Conservation (phyloP, 208 protist species). For the Leishmania braziliensis region DNA sequence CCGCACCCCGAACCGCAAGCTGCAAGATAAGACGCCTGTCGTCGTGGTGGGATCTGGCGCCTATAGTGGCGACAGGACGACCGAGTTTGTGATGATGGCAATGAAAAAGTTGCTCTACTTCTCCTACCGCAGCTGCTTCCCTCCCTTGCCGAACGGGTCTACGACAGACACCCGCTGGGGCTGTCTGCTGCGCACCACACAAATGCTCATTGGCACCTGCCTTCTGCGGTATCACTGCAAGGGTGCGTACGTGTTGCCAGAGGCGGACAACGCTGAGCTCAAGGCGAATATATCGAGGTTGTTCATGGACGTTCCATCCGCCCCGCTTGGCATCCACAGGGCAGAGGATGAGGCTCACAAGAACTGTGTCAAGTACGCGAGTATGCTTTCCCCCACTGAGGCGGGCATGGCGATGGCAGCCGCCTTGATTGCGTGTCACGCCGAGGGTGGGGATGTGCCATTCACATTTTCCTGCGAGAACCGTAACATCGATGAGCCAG, state of each 20-base stretch:
- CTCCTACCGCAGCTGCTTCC: slow-evolving; percentile 81
- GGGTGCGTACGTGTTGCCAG: slow-evolving; percentile 20
- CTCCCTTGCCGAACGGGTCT: slow-evolving; percentile 53
- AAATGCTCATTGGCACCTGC: slow-evolving; percentile 3
- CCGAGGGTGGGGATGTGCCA: slow-evolving; percentile 31
- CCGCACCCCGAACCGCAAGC: slow-evolving; percentile 10
- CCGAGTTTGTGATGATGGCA: slow-evolving; percentile 30
- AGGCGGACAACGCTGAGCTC: slow-evolving; percentile 18
- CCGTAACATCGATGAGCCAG: slow-evolving; percentile 31
- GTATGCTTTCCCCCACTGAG: slow-evolving; percentile 64
- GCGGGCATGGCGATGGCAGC: slow-evolving; percentile 37
- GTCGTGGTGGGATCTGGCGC: slow-evolving; percentile 41
- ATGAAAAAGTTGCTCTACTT: slow-evolving; percentile 69
- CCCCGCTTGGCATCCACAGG: slow-evolving; percentile 75
- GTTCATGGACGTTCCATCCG: slow-evolving; percentile 68
- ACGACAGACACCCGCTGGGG: slow-evolving; percentile 89
- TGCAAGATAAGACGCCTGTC: slow-evolving; percentile 22
- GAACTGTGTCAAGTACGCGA: slow-evolving; percentile 50
- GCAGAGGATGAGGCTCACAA: slow-evolving; percentile 48
- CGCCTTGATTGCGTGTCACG: slow-evolving; percentile 24
- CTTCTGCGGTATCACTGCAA: slow-evolving; percentile 18
- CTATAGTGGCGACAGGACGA: slow-evolving; percentile 41
- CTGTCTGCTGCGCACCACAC: slow-evolving; percentile 78
- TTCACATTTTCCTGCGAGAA: slow-evolving; percentile 35
- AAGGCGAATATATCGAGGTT: slow-evolving; percentile 25